Conservation (phyloP, 2,329 filamentous ascomycete species). For the Ophiostoma sp. region DNA sequence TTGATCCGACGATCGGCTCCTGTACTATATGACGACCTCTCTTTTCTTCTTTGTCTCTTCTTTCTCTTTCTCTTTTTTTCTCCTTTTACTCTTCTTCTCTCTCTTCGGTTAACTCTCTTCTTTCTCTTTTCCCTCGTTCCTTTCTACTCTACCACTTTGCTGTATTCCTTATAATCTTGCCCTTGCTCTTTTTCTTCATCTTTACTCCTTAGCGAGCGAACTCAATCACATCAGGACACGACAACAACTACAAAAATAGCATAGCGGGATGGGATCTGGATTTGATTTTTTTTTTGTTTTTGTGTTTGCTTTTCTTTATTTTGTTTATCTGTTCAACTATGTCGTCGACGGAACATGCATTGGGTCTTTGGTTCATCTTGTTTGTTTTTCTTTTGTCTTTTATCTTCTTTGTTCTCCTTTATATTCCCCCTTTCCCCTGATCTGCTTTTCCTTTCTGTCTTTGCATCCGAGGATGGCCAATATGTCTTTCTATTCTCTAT, state of each 20-base stretch:
- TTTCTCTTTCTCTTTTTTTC: constrained; percentile 3
- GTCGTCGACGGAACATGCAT: background rate
- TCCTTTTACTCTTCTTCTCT: background rate
- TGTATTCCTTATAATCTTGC: constrained; percentile 5
- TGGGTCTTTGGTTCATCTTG: background rate
- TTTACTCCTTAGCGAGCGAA: constrained; percentile 10
- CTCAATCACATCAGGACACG: constrained; percentile 17
- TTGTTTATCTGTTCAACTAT: background rate
- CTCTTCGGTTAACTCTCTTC: background rate
- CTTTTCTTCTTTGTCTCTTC: background rate
- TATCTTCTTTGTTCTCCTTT: constrained; percentile 13
- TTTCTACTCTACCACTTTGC: background rate
- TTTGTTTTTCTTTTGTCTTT: constrained; percentile 18
- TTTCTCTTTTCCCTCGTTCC: no score
- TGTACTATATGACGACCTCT: constrained; percentile 7
- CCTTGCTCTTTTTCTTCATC: background rate
- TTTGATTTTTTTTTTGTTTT: constrained; percentile 20
- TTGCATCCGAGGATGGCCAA: background rate
- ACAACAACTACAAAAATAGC: constrained; percentile 18
- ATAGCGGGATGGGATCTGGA: constrained; percentile 18
- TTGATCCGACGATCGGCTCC: background rate
- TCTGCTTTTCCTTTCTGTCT: constrained; percentile 18
- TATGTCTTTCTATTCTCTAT: background rate
- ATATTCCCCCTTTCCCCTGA: constrained; percentile 2
- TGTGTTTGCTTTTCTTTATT: constrained; percentile 11